Evolutionary conservation across 257 asterid genomes (phyloP).

Genomic region (Capsicum baccatum): DNA sequence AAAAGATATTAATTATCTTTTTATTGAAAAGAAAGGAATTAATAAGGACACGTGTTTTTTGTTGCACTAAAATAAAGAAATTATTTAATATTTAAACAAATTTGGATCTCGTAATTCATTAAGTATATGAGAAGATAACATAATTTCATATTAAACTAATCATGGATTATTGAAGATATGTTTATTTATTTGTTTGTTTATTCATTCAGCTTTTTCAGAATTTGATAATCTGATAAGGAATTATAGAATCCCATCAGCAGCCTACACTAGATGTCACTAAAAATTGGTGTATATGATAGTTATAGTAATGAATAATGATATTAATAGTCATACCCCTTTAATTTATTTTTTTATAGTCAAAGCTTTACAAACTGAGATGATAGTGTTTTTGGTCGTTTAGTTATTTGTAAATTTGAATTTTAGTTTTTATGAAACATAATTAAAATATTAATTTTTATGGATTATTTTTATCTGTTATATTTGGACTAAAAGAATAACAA

Average conservation of each 20-base stretch:
- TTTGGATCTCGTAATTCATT: background rate
- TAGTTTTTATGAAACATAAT: too few relatives aligned
- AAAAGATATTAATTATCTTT: background rate
- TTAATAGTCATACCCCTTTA: background rate
- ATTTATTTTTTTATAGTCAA: background rate
- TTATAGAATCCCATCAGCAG: background rate
- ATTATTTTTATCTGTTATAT: too few relatives aligned
- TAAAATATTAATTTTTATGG: too few relatives aligned
- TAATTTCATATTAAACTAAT: background rate
- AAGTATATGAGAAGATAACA: background rate
- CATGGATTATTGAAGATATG: background rate
- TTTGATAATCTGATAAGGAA: background rate
- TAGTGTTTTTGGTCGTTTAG: too few relatives aligned
- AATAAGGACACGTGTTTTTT: background rate
- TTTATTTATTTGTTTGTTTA: background rate
- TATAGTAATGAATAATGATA: background rate
- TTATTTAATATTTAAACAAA: background rate
- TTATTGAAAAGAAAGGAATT: background rate
- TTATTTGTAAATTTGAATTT: too few relatives aligned
- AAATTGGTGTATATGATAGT: background rate
- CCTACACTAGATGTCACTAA: background rate
- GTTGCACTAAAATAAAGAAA: background rate
- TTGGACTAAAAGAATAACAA: too few relatives aligned
- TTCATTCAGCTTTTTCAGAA: background rate
- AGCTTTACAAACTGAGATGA: too few relatives aligned